Percentiles rank a stretch among this genome's conserved stretches.
These are phyloP conservation scores for Wickerhamiella alocasiicola DNA, from an alignment of 805 yeast species.

Conservation along the genomic window DNA sequence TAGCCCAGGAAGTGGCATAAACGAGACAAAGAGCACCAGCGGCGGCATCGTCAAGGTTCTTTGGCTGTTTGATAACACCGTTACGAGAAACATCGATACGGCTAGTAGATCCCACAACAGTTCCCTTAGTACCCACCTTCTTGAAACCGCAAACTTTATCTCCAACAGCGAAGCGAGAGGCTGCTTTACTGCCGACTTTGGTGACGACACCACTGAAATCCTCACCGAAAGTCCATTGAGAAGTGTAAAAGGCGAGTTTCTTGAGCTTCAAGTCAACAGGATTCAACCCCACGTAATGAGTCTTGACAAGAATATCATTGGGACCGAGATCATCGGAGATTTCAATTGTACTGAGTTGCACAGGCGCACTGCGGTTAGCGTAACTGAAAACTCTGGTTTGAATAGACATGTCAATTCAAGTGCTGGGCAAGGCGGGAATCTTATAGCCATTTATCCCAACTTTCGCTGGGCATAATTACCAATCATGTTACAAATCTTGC, in stretches of 20 bases:
- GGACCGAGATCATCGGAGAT: conserved; percentile 24
- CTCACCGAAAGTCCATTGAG: conserved; percentile 36
- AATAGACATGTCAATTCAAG: background rate
- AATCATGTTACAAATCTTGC: no score
- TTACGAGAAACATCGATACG: conserved; percentile 26
- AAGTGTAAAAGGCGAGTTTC: conserved; percentile 9
- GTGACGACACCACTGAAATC: conserved; percentile 53
- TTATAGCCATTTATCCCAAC: no score
- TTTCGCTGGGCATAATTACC: no score
- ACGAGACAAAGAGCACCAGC: conserved; percentile 60
- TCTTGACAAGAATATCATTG: conserved; percentile 43
- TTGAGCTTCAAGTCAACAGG: conserved; percentile 50
- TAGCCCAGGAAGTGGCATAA: conserved; percentile 46
- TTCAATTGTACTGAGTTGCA: background rate
- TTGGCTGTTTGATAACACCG: conserved; percentile 37
- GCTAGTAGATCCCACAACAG: background rate
- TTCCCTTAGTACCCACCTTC: background rate
- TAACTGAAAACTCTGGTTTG: conserved; percentile 4
- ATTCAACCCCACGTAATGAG: conserved; percentile 47
- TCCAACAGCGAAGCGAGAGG: conserved; percentile 36
- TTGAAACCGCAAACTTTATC: conserved; percentile 48
- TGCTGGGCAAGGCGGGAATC: no score
- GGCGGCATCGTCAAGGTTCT: conserved; percentile 35
- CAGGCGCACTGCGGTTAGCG: conserved; percentile 6
- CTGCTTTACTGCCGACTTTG: conserved; percentile 40